A percentile compares a stretch with the other conserved stretches of the same genome.
phyloP scores from a whole-genome alignment of 2,329 filamentous ascomycete genomes.

The Ophiostoma perfectum region DNA sequence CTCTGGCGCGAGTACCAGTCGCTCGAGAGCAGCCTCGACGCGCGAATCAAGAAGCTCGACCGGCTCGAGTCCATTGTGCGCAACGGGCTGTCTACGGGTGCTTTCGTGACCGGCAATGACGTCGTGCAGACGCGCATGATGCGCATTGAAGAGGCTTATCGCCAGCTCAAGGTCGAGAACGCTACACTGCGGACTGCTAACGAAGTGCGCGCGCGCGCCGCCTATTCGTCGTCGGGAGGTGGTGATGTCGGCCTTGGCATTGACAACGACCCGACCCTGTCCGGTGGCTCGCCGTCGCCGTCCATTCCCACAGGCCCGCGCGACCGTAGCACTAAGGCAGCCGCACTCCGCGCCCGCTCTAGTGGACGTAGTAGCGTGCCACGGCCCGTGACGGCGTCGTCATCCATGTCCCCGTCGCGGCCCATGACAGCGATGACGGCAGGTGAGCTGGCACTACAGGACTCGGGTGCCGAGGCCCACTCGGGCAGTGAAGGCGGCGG shows the following conservation, averaged over 20 bases:
- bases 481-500: conserved; percentile 19
- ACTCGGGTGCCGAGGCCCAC: conserved; percentile 21
- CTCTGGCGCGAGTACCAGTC: conserved; percentile 86
- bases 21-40: conserved; percentile 73
- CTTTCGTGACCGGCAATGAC: conserved; percentile 32
- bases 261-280: conserved; percentile 31
- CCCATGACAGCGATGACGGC: conserved; percentile 28
- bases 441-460: conserved; percentile 29
- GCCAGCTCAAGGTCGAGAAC: conserved; percentile 59
- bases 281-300: conserved; percentile 47
- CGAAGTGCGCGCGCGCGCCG: conserved; percentile 51
- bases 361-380: conserved; percentile 26
- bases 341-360: conserved; percentile 24
- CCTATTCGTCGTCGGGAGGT: conserved; percentile 30
- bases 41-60: conserved; percentile 78
- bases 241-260: conserved; percentile 31
- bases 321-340: conserved; percentile 33
- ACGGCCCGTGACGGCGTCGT: conserved; percentile 25
- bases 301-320: conserved; percentile 51
- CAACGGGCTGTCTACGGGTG: conserved; percentile 53
- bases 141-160: conserved; percentile 56
- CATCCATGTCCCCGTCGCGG: conserved; percentile 21
- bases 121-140: conserved; percentile 38
- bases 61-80: conserved; percentile 75
- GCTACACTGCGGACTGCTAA: conserved; percentile 62